A percentile compares a stretch with the other conserved stretches of the same genome.
Evolutionary conservation across 192 early-diverging fungal species (phyloP).

Genomic region (Umbelopsis ramanniana): DNA sequence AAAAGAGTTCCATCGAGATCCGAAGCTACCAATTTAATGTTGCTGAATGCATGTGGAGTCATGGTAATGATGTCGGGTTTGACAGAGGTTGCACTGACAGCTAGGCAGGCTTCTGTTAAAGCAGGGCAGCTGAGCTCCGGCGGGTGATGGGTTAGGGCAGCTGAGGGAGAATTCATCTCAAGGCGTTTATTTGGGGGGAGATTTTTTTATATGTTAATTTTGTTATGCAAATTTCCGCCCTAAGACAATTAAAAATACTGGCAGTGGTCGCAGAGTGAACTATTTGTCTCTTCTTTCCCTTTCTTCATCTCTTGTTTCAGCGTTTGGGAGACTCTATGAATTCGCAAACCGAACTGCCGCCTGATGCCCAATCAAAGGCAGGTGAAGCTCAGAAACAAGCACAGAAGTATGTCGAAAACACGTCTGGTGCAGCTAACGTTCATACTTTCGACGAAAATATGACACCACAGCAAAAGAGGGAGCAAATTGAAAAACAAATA

Average conservation of each 20-base stretch:
- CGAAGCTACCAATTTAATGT: slow-evolving; percentile 31
- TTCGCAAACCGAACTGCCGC: not conserved
- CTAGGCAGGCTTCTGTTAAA: not conserved
- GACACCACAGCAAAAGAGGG: slow-evolving; percentile 24
- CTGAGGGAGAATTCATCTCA: not conserved
- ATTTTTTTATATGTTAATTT: not conserved
- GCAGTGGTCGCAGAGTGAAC: not conserved
- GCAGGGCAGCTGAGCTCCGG: too few relatives aligned
- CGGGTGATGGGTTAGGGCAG: not conserved
- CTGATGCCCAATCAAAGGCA: not conserved
- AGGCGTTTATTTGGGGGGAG: too few relatives aligned
- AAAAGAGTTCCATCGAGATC: slow-evolving; percentile 38
- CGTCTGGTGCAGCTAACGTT: slow-evolving; percentile 11
- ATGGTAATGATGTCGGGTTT: not conserved
- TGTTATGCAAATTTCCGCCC: slow-evolving; percentile 13
- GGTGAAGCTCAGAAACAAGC: not conserved
- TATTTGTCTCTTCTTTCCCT: not conserved
- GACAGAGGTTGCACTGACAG: not conserved
- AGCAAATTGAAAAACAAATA: slow-evolving; percentile 21
- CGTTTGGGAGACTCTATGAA: not conserved
- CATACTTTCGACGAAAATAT: slow-evolving; percentile 22
- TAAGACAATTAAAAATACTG: slow-evolving; percentile 10
- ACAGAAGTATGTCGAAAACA: not conserved
- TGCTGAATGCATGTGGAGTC: not conserved
- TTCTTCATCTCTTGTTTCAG: not conserved